Evolutionary conservation across 1,284 basidiomycete genomes (phyloP), one percentile per base, ranked within the genome.

Genomic region (Cryptococcus hybrid): DNA sequence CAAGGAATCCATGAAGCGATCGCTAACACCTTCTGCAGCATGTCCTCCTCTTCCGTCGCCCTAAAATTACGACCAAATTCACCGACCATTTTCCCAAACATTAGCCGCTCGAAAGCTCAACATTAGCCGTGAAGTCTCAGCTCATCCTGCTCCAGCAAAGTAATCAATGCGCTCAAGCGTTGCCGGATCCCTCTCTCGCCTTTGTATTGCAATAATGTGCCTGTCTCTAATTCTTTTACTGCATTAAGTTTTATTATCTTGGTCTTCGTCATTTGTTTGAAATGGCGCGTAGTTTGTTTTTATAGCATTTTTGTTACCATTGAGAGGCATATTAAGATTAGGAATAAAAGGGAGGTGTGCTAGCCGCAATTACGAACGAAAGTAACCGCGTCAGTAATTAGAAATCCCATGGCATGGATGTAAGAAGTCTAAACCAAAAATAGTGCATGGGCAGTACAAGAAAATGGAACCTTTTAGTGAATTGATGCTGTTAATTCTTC

Each of bases 21-120:
- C 24, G 18, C 50, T 18, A 45, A 34, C 38, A n/a, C 39, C 38
- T 15, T 4, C 42, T 46, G 37, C 55, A 71, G 67, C 73, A 75
- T 60, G 71, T 76, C 57, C 70, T 76, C 58, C 71, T 76, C 47
- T 76, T 76, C 68, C 69, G 74, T 38, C 68, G 74, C 43, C 74
- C 73, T 30, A 76, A 71, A 64, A 74, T 58, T 76, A 72, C 62
- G 74, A 76, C 60, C 53, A 58, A 13, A 50, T 66, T 36, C 69
- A 73, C 60, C 71, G 68, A 1, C 70, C 70, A n/a, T 69, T 74
- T 57, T 66, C 64, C 18, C 53, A 60, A 40, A 54, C 57, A 8
- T 39, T 54, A 47, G 47, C 47, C 18, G 47, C 47, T 30, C 47
- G 47, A 15, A 36, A 47, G 47, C 47, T 47, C 47, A 47, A 47